Percentiles rank a stretch among this genome's conserved stretches.
Conservation (phyloP, 306 rosid species). For the Mimosa bimucronata region DNA sequence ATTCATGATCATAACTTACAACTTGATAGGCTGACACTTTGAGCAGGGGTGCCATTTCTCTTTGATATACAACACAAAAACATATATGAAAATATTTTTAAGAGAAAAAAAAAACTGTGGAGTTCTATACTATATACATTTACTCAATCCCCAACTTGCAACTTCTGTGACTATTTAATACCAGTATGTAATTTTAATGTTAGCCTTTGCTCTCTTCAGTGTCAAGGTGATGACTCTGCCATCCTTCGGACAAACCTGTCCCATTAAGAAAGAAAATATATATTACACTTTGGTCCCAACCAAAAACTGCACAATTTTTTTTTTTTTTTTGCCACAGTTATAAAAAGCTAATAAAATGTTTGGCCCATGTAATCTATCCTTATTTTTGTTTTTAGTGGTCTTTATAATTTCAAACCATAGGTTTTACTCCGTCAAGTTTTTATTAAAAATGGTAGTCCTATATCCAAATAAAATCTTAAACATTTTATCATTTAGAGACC, state of each 20-base stretch:
- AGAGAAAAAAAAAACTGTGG: too few relatives aligned
- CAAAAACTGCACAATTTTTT: not conserved
- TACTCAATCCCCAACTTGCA: not conserved
- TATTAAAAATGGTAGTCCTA: too few relatives aligned
- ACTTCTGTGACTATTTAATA: not conserved
- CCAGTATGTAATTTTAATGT: not conserved
- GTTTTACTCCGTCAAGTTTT: too few relatives aligned
- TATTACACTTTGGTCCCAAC: not conserved
- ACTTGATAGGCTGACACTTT: not conserved
- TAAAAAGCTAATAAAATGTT: not conserved
- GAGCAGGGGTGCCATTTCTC: not conserved
- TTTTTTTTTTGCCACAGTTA: not conserved
- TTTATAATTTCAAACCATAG: too few relatives aligned
- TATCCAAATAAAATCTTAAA: too few relatives aligned
- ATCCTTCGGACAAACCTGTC: conserved; percentile 30
- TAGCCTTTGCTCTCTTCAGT: not conserved
- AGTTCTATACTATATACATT: not conserved
- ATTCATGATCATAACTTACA: not conserved
- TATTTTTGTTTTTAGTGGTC: too few relatives aligned
- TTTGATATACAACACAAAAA: not conserved
- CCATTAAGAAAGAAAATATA: not conserved
- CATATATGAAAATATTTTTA: not conserved
- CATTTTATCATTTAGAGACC: too few relatives aligned
- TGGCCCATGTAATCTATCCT: too few relatives aligned
- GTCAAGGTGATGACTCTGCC: not conserved